Evolutionary conservation across 140 eudicot species (phyloP), one percentile per base, ranked within the genome.

Genomic region (Oenanthe javanica): DNA sequence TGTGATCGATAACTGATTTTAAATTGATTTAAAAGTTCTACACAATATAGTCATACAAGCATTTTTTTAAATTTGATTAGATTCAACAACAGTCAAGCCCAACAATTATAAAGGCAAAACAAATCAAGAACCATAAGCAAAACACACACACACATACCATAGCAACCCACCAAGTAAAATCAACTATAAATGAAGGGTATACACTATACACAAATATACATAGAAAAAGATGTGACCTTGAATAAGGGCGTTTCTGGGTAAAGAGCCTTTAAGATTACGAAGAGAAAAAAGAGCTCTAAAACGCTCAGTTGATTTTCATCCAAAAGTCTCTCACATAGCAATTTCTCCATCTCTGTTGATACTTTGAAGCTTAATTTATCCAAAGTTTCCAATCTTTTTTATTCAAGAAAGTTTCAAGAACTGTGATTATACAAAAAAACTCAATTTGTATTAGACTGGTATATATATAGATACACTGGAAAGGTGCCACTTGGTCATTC

Each of bases 231-330:
- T 14, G 72, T 15, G 13, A 92, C 97, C 97, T 16, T 46, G 86
- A 27, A 94, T 88, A 11, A 94, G 92, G 47, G 99, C 96, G 79
- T 88, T 84, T 55, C 96, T 94, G 55, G 99, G 96, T 5, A 80
- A 85, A 31, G 88, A 80, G 75, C 97, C 97, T 31, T 87, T 91
- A 54, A 94, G 97, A 80, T 92, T 90, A 8, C 97, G 89, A 49
- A 94, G 96, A 50, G 99, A 94, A 83, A 92, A 92, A 46, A 92
- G 95, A 75, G 85, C 95, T 85, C 97, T 90, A 72, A 94, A 94
- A 16, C 97, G 97, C 86, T 94, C 97, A 1, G 93, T 46, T 94
- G 96, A 27, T 87, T 82, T 72, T 86, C 84, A 82, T 94, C 99
- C 83, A 92, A 47, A n/a, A 94, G 83, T 73, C 88, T 86, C 36